Conservation (phyloP, 202 grass and related monocot species). For the Brachypodium distachyon region DNA sequence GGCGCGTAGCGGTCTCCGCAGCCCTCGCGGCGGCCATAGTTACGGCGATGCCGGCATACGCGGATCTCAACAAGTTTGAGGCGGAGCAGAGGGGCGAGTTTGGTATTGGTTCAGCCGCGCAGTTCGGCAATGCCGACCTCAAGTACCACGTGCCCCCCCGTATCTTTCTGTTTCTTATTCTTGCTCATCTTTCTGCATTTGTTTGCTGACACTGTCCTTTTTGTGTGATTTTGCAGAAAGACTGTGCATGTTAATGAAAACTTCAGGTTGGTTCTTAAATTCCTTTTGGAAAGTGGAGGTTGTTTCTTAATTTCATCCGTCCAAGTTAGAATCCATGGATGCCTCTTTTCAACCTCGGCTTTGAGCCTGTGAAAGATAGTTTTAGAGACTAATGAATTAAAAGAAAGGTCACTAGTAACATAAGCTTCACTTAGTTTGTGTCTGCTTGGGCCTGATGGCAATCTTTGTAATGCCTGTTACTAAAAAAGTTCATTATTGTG, state of each 20-base stretch:
- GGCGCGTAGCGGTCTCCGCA: slow-evolving; percentile 56
- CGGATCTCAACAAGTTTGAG: slow-evolving; percentile 93
- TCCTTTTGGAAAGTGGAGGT: background rate
- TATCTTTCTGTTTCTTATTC: background rate
- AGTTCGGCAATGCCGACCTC: slow-evolving; percentile 93
- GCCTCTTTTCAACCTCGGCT: background rate
- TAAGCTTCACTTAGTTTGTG: background rate
- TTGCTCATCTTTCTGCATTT: background rate
- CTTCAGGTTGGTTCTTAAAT: slow-evolving; percentile 53
- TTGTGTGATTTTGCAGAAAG: background rate
- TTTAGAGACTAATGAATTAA: background rate
- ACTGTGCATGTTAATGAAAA: slow-evolving; percentile 69
- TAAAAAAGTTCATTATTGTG: no score
- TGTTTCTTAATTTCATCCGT: background rate
- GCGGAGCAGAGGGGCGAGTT: slow-evolving; percentile 85
- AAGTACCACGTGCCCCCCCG: slow-evolving; percentile 29
- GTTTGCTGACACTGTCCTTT: background rate
- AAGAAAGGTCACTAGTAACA: background rate
- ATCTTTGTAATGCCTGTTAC: no score
- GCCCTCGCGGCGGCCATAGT: slow-evolving; percentile 57
- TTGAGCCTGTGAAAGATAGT: background rate
- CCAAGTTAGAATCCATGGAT: background rate
- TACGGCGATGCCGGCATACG: slow-evolving; percentile 41
- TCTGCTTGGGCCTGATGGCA: background rate
- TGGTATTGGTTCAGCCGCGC: slow-evolving; percentile 89